phyloP scores from a whole-genome alignment of 306 rosid species.

The Acacia crassicarpa region DNA sequence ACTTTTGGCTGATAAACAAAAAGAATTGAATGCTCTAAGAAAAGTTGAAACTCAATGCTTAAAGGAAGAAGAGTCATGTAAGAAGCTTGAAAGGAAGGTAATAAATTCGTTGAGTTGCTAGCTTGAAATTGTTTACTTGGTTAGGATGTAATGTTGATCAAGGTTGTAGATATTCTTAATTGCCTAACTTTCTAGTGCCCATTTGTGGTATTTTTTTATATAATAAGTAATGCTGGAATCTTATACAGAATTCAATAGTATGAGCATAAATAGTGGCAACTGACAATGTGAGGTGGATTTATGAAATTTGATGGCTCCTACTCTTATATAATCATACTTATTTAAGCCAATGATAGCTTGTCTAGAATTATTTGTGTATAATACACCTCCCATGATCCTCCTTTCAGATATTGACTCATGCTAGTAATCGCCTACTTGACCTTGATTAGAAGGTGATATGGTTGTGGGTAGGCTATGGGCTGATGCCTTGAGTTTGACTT shows the following conservation, averaged over 20 bases:
- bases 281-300: not conserved
- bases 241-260: not conserved
- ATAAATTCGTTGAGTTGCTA: slow-evolving; percentile 5
- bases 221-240: not conserved
- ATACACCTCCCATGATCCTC: not conserved
- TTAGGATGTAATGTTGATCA: not conserved
- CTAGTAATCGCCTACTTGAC: not conserved
- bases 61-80: slow-evolving; percentile 38
- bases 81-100: slow-evolving; percentile 42
- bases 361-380: not conserved
- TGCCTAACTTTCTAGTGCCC: not conserved
- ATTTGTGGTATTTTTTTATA: not conserved
- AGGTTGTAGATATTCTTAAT: not conserved
- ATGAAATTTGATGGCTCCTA: not conserved
- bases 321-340: not conserved
- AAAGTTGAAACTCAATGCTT: slow-evolving; percentile 43
- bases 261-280: not conserved
- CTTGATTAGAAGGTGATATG: not conserved
- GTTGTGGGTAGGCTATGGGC: not conserved
- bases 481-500: not conserved
- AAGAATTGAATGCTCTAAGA: slow-evolving; percentile 39
- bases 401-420: not conserved
- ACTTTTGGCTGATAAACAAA: slow-evolving; percentile 49
- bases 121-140: slow-evolving; percentile 32
- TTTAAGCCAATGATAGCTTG: not conserved